Base-by-base conservation (phyloP, 2,329 filamentous ascomycete genomes). In the Verticillium tricorpus region DNA sequence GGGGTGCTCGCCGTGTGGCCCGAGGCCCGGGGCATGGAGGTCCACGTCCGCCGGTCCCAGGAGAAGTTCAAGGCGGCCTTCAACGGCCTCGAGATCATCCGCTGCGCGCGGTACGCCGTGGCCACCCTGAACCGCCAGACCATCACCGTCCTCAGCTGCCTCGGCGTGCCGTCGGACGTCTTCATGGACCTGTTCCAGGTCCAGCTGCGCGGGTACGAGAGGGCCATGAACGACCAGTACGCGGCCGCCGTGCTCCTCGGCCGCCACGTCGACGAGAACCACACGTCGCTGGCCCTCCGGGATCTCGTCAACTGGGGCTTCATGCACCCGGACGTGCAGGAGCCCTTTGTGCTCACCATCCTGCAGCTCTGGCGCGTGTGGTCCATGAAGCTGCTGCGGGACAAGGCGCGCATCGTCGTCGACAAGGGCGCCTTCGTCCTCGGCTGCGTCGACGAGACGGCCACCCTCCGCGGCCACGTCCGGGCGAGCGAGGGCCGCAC, bases 81-180 rank as follows among this genome's bases (percentile, higher is more conserved):
- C 69, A 86, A 88, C 55, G 87, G 86, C 2, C 79, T 99, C 1
- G 95, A 99, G 72, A 90, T 99, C 61, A 92, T 97, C 65, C 86
- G 91, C 25, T 89, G 87, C 64, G 94, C 95, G 1, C 84, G 87
- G 1, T 91, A 88, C 69, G 88, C 92, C 1, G 83, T 85, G 2
- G 92, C 94, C 1, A 91, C 89, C 3, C 82, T 99, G 55, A 99
- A 99, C 68, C 86, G 93, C 35, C 95, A 99, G 72, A 87, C 93
- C 1, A 97, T 99, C 61, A 80, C 89, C 1, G 89, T 98, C n/a
- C 78, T 99, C 0, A 91, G 90, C 15, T 81, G 86, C 4, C 84
- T 97, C 0, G 92, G 92, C 0, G 88, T 98, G 1, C 77, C 82
- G 0, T 86, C 88, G 58, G 54, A 76, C 0, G 80, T 89, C 0